These are phyloP conservation scores for Helminthosporium solani DNA, from an alignment of 2,329 filamentous ascomycete genomes.

Conservation along the genomic window DNA sequence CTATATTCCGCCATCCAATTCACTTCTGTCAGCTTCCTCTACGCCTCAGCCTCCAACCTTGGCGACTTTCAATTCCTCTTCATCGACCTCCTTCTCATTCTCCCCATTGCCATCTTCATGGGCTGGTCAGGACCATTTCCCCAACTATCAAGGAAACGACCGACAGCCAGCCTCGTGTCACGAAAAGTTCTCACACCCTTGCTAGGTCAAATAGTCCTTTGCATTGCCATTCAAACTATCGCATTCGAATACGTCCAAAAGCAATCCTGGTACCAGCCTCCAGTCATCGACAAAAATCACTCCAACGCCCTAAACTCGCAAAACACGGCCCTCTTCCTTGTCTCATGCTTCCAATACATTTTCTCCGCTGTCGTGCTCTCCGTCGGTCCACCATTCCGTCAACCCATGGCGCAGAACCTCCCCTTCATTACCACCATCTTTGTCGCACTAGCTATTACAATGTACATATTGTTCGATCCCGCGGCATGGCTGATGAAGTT, in stretches of 20 bases:
- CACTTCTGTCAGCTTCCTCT: slow-evolving; percentile 93
- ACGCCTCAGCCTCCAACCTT: slow-evolving; percentile 88
- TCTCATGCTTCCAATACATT: slow-evolving; percentile 94
- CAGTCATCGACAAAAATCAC: slow-evolving; percentile 72
- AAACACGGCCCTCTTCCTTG: slow-evolving; percentile 85
- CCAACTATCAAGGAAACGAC: slow-evolving; percentile 75
- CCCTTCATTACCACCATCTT: slow-evolving; percentile 81
- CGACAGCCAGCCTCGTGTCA: slow-evolving; percentile 88
- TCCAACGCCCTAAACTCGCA: slow-evolving; percentile 89
- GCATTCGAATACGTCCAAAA: slow-evolving; percentile 72
- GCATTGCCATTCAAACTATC: slow-evolving; percentile 72
- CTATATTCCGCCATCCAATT: slow-evolving; percentile 99
- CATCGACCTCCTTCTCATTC: slow-evolving; percentile 87
- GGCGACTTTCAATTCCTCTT: slow-evolving; percentile 98
- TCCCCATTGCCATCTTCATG: slow-evolving; percentile 98
- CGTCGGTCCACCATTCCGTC: slow-evolving; percentile 87
- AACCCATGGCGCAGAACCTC: slow-evolving; percentile 75
- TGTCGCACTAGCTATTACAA: slow-evolving; percentile 64
- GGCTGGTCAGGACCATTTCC: slow-evolving; percentile 89
- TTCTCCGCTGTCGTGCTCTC: slow-evolving; percentile 85
- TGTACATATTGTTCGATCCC: slow-evolving; percentile 80
- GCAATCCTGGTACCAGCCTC: slow-evolving; percentile 84
- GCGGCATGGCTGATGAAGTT: slow-evolving; percentile 65
- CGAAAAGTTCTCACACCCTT: slow-evolving; percentile 88
- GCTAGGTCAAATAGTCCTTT: slow-evolving; percentile 82